Percentiles rank a stretch among this genome's conserved stretches.
phyloP scores from a whole-genome alignment of 441 rosid species.

The Populus hybrid region DNA sequence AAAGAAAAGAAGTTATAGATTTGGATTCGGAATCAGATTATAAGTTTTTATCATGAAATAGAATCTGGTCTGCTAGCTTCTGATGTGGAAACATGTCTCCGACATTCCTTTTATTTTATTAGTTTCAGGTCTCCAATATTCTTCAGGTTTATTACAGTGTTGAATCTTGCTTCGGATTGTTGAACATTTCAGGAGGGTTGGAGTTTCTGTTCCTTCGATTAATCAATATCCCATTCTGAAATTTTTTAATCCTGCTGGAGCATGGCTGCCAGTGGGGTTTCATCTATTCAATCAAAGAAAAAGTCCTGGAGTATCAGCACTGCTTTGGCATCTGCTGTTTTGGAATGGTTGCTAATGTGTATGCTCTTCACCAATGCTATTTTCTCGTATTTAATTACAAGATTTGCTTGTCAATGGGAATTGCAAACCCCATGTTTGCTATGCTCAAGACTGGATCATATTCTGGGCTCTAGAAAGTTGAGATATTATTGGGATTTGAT shows the following conservation, averaged over 20 bases:
- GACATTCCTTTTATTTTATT: neutral
- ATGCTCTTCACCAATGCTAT: conserved; percentile 65
- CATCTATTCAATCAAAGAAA: conserved; percentile 38
- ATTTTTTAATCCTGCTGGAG: conserved; percentile 23
- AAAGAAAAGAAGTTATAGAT: neutral
- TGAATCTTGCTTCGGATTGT: conserved; percentile 24
- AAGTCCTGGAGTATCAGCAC: conserved; percentile 31
- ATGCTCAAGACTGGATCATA: conserved; percentile 88
- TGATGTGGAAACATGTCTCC: neutral
- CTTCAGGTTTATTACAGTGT: conserved; percentile 37
- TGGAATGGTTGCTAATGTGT: conserved; percentile 74
- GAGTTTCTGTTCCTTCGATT: conserved; percentile 14
- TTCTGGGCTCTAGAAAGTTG: conserved; percentile 46
- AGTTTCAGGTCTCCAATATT: conserved; percentile 18
- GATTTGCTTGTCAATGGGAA: conserved; percentile 51
- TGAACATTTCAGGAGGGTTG: conserved; percentile 25
- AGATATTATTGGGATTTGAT: conserved; percentile 61
- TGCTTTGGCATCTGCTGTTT: conserved; percentile 62
- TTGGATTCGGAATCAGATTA: neutral
- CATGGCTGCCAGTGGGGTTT: conserved; percentile 48
- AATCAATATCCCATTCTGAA: conserved; percentile 15
- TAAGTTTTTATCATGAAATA: neutral
- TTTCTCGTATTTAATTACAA: conserved; percentile 55
- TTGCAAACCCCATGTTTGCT: conserved; percentile 75
- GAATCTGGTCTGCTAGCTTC: neutral